phyloP scores from a whole-genome alignment of 192 early-diverging fungal species.

The Mortierella claussenii region DNA sequence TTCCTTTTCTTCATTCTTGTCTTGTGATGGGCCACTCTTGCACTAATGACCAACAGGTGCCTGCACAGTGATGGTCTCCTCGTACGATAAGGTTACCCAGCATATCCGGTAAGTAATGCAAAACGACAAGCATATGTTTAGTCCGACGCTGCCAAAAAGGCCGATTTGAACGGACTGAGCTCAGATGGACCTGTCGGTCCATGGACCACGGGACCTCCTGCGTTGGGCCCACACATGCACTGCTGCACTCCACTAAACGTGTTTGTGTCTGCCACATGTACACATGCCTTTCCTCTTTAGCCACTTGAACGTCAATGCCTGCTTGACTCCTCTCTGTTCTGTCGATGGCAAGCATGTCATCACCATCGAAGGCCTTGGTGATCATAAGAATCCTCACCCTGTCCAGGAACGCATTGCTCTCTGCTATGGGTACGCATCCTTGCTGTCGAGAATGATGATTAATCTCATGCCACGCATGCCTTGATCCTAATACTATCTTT shows the following conservation, averaged over 20 bases:
- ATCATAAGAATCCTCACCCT: slow-evolving; percentile 73
- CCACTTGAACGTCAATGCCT: slow-evolving; percentile 63
- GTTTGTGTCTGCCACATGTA: not conserved
- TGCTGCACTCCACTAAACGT: slow-evolving; percentile 8
- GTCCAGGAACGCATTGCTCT: slow-evolving; percentile 80
- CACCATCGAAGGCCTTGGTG: slow-evolving; percentile 85
- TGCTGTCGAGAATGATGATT: too few relatives aligned
- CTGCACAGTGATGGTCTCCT: slow-evolving; percentile 84
- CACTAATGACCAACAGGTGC: slow-evolving; percentile 60
- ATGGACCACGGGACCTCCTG: slow-evolving; percentile 8
- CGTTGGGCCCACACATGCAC: too few relatives aligned
- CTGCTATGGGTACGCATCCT: slow-evolving; percentile 65
- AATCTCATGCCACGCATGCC: not conserved
- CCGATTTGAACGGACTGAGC: too few relatives aligned
- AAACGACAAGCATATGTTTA: too few relatives aligned
- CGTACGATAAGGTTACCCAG: slow-evolving; percentile 57
- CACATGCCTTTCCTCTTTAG: not conserved
- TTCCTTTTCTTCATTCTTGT: not conserved
- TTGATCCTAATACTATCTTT: not conserved
- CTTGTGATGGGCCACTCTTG: too few relatives aligned
- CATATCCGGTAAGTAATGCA: slow-evolving; percentile 59
- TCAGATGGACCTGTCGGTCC: not conserved
- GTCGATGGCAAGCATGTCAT: slow-evolving; percentile 86
- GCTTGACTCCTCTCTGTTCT: slow-evolving; percentile 76
- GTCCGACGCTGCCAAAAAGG: too few relatives aligned